Percentiles rank a stretch among this genome's conserved stretches.
Conservation (phyloP, 2,329 filamentous ascomycete species). For the Penicillium brasilianum region DNA sequence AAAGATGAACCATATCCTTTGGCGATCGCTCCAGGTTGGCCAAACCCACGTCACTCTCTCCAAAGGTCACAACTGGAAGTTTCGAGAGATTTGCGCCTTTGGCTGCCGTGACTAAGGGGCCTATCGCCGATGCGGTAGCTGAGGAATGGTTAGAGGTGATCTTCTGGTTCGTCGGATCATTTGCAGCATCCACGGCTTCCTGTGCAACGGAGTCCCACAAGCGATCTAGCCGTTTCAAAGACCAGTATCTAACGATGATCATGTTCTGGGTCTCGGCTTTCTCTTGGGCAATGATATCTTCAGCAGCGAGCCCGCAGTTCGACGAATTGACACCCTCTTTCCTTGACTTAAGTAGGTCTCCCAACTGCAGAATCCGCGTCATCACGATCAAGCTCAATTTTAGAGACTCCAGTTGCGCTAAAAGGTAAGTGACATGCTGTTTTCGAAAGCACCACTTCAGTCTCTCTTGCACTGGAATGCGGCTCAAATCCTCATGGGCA, state of each 20-base stretch:
- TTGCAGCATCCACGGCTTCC: slow-evolving; percentile 39
- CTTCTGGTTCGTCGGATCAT: slow-evolving; percentile 24
- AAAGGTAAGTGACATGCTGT: slow-evolving; percentile 48
- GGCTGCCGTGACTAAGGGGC: slow-evolving; percentile 21
- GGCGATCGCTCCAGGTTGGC: slow-evolving; percentile 42
- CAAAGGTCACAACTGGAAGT: slow-evolving; percentile 38
- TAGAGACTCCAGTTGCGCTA: slow-evolving; percentile 49
- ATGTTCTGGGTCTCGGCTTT: slow-evolving; percentile 50
- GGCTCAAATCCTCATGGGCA: slow-evolving; percentile 29
- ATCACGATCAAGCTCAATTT: slow-evolving; percentile 49
- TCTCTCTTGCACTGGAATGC: slow-evolving; percentile 40
- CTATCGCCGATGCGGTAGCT: slow-evolving; percentile 20
- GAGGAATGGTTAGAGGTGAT: slow-evolving; percentile 26
- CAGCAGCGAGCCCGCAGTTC: slow-evolving; percentile 21
- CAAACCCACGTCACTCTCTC: slow-evolving; percentile 41
- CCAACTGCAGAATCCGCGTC: slow-evolving; percentile 46
- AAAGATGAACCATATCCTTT: slow-evolving; percentile 47
- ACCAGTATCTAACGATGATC: slow-evolving; percentile 51
- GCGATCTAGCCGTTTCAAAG: slow-evolving; percentile 43
- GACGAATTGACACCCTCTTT: slow-evolving; percentile 23
- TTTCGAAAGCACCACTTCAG: slow-evolving; percentile 50
- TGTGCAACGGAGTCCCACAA: slow-evolving; percentile 44
- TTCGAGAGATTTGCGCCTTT: slow-evolving; percentile 30
- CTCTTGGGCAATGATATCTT: slow-evolving; percentile 45
- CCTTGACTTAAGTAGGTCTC: slow-evolving; percentile 37